phyloP scores from a whole-genome alignment of 2,329 filamentous ascomycete genomes.

The Botrytis deweyae region DNA sequence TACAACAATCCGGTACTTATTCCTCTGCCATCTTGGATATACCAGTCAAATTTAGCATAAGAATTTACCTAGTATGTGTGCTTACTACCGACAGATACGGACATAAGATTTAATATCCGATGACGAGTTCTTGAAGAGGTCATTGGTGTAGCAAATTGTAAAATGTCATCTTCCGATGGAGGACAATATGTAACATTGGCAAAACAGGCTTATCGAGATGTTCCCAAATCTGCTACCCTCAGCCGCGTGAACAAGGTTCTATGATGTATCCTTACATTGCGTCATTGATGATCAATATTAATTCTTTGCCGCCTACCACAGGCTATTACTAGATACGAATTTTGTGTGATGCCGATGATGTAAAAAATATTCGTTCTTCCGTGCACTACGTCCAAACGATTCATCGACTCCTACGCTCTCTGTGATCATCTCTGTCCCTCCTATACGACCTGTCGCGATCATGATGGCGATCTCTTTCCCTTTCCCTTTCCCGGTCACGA shows the following conservation, averaged over 20 bases:
- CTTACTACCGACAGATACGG: not conserved
- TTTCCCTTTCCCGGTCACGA: constrained; percentile 37
- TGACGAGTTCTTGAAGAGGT: not conserved
- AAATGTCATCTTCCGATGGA: not conserved
- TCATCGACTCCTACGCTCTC: constrained; percentile 25
- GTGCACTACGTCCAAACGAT: constrained; percentile 16
- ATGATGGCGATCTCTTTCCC: constrained; percentile 22
- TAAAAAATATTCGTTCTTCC: not conserved
- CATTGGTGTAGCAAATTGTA: not conserved
- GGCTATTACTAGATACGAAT: not conserved
- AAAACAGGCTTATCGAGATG: not conserved
- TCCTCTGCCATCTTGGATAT: not conserved
- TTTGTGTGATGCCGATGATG: not conserved
- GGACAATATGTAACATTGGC: not conserved
- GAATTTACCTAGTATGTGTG: not conserved
- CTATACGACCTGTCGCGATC: constrained; percentile 28
- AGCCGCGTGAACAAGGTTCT: not conserved
- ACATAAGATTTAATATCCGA: not conserved
- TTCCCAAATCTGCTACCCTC: not conserved
- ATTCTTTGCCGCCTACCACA: not conserved
- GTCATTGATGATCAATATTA: not conserved
- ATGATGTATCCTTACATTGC: not conserved
- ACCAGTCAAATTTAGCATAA: not conserved
- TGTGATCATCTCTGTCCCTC: constrained; percentile 35
- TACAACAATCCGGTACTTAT: not conserved